Conservation (phyloP, 768 basidiomycete genomes). For the Porphyrellus cyaneotinctus region DNA sequence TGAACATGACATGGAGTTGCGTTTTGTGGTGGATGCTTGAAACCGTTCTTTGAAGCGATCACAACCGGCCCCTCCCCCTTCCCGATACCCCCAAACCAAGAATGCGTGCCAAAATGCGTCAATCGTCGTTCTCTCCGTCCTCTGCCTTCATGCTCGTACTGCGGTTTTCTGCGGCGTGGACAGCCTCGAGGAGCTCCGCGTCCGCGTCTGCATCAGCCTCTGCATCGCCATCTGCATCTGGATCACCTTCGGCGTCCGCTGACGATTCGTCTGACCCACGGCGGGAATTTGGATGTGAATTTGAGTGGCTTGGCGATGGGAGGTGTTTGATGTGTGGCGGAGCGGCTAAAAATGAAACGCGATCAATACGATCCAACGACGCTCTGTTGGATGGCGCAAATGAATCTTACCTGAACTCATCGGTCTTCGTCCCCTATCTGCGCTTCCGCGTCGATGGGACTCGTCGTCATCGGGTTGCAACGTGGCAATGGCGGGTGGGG, state of each 20-base stretch:
- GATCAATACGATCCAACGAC: constrained; percentile 5
- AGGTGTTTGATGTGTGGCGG: constrained; percentile 21
- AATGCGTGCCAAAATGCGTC: background rate
- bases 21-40: constrained; percentile 3
- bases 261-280: constrained; percentile 28
- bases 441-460: constrained; percentile 15
- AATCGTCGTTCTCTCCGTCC: constrained; percentile 26
- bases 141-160: constrained; percentile 31
- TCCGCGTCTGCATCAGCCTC: constrained; percentile 37
- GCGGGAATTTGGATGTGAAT: constrained; percentile 22
- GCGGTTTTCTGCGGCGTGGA: constrained; percentile 46
- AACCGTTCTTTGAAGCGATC: constrained; percentile 1
- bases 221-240: constrained; percentile 39
- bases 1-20: background rate
- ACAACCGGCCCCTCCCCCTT: constrained; percentile 12
- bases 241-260: constrained; percentile 30
- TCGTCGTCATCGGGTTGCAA: constrained; percentile 27
- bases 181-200: constrained; percentile 48
- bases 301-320: constrained; percentile 24
- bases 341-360: constrained; percentile 10
- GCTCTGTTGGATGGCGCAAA: background rate
- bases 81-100: constrained; percentile 13
- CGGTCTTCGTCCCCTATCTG: constrained; percentile 28
- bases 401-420: constrained; percentile 25
- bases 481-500: constrained; percentile 32